phyloP scores from a whole-genome alignment of 2,329 filamentous ascomycete genomes.

The Catunica adiposa region DNA sequence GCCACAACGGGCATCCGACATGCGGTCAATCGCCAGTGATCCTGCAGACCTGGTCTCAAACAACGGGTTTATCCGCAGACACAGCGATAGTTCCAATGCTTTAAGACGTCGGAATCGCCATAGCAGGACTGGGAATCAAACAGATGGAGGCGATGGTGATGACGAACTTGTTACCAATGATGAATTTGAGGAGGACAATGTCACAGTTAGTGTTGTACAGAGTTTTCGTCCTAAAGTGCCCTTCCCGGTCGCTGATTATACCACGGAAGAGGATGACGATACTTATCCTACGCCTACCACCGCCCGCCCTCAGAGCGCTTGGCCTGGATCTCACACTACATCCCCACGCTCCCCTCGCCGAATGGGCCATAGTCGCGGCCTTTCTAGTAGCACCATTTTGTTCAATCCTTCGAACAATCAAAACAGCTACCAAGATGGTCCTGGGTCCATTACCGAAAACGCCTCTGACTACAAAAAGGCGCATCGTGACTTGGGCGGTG shows the following conservation, averaged over 20 bases:
- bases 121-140: constrained; percentile 39
- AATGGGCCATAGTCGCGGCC: constrained; percentile 49
- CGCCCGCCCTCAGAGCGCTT: constrained; percentile 24
- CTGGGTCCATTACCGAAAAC: constrained; percentile 12
- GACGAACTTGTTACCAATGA: constrained; percentile 78
- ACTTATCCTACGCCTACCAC: constrained; percentile 37
- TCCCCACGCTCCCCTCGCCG: constrained; percentile 21
- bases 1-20: constrained; percentile 35
- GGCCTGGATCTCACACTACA: constrained; percentile 16
- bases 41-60: constrained; percentile 45
- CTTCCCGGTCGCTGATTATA: constrained; percentile 5
- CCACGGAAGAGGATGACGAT: constrained; percentile 20
- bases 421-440: constrained; percentile 16
- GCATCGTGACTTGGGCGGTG: constrained; percentile 19
- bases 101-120: constrained; percentile 7
- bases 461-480: not conserved
- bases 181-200: constrained; percentile 43
- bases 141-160: constrained; percentile 64
- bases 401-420: constrained; percentile 50
- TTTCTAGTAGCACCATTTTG: constrained; percentile 69
- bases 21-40: constrained; percentile 45
- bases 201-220: constrained; percentile 20
- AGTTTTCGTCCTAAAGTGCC: not conserved
- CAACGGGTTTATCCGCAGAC: constrained; percentile 24
- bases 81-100: constrained; percentile 11